phyloP scores from a whole-genome alignment of 345 rosid species.

The Rhodamnia rubescens region DNA sequence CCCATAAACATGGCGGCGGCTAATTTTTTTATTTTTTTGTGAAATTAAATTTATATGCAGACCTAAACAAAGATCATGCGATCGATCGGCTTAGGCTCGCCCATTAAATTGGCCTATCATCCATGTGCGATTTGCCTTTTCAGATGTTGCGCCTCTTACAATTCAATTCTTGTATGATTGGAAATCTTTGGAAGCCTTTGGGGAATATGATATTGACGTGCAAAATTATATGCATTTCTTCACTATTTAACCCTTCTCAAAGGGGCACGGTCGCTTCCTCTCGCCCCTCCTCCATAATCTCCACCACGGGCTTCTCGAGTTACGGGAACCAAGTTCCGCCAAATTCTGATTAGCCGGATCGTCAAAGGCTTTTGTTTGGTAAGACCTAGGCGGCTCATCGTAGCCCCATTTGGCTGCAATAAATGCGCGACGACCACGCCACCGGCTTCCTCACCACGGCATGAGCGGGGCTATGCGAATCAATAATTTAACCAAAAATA shows the following conservation, averaged over 20 bases:
- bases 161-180: fast-evolving
- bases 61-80: too few relatives aligned
- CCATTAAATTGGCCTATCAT: too few relatives aligned
- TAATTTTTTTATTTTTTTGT: too few relatives aligned
- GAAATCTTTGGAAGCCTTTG: fast-evolving
- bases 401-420: not conserved
- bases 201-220: fast-evolving
- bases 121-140: too few relatives aligned
- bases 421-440: not conserved
- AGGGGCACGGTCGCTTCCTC: not conserved
- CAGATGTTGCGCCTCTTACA: not conserved
- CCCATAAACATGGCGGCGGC: too few relatives aligned
- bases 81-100: too few relatives aligned
- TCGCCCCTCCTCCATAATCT: not conserved
- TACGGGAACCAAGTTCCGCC: not conserved
- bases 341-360: not conserved
- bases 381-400: not conserved
- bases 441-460: not conserved
- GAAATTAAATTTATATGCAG: too few relatives aligned
- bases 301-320: not conserved
- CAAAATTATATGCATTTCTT: not conserved
- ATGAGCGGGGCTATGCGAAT: too few relatives aligned
- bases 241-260: not conserved
- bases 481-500: too few relatives aligned
- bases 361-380: too few relatives aligned